Percentiles rank a stretch among this genome's conserved stretches.
These are phyloP conservation scores for Panaeolus papilionaceus DNA, from an alignment of 768 basidiomycete species.

Conservation along the genomic window DNA sequence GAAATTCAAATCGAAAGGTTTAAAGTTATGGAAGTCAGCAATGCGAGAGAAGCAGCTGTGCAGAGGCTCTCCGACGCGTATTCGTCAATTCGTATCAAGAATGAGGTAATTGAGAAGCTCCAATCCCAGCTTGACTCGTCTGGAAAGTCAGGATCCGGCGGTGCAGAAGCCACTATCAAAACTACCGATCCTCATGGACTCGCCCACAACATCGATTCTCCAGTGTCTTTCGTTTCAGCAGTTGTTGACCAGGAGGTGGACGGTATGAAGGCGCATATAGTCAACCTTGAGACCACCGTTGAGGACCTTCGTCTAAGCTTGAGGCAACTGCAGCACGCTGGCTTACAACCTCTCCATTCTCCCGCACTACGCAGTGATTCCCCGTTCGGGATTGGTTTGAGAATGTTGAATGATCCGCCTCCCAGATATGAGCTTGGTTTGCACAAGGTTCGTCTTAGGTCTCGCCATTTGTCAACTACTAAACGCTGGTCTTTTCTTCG, in stretches of 20 bases:
- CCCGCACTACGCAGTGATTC: conserved; percentile 7
- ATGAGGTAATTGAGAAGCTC: conserved; percentile 52
- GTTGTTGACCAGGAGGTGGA: conserved; percentile 29
- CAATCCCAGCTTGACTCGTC: conserved; percentile 43
- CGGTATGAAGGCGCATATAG: conserved; percentile 43
- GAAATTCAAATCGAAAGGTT: conserved; percentile 59
- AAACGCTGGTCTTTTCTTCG: not conserved
- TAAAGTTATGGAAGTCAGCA: conserved; percentile 60
- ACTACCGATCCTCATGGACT: not conserved
- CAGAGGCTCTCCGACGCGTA: conserved; percentile 65
- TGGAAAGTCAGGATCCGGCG: conserved; percentile 12
- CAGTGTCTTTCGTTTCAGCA: conserved; percentile 12
- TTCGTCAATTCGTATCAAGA: conserved; percentile 65
- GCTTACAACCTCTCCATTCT: conserved; percentile 23
- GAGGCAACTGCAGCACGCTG: conserved; percentile 31
- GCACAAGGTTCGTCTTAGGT: conserved; percentile 33
- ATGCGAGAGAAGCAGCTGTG: conserved; percentile 68
- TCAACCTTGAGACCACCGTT: conserved; percentile 42
- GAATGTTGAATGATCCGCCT: conserved; percentile 37
- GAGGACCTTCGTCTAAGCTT: conserved; percentile 45
- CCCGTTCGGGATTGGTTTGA: not conserved
- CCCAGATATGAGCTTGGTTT: conserved; percentile 44
- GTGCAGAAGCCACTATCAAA: not conserved
- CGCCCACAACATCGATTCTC: not conserved
- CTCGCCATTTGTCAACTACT: conserved; percentile 1